Evolutionary conservation across 441 rosid genomes (phyloP).

Genomic region (Erysimum pusillum): DNA sequence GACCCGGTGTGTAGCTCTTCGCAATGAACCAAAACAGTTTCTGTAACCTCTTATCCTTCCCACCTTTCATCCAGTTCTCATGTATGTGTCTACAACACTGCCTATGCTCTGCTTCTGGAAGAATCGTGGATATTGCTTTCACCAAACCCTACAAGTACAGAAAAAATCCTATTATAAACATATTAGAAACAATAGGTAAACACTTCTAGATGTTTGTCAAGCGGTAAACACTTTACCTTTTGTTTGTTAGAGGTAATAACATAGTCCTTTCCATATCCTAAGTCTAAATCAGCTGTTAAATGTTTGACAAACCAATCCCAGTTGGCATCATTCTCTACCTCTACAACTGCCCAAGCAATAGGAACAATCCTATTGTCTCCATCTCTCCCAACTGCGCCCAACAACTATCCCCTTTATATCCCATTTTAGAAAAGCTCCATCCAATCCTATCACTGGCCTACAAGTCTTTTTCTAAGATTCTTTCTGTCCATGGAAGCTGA

Average conservation of each 20-base stretch:
- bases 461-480: neutral
- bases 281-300: too few relatives aligned
- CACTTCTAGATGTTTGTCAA: too few relatives aligned
- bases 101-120: neutral
- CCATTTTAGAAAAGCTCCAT: conserved; percentile 31
- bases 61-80: neutral
- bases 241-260: too few relatives aligned
- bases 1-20: neutral
- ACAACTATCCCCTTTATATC: conserved; percentile 41
- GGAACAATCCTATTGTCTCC: too few relatives aligned
- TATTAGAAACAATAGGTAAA: too few relatives aligned
- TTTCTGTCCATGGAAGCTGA: neutral
- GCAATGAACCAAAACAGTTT: neutral
- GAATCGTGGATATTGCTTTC: neutral
- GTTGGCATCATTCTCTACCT: too few relatives aligned
- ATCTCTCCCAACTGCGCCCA: too few relatives aligned
- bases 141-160: neutral
- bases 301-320: too few relatives aligned
- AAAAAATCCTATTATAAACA: too few relatives aligned
- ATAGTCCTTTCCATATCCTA: too few relatives aligned
- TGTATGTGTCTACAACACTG: neutral
- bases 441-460: neutral
- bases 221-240: too few relatives aligned
- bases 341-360: too few relatives aligned
- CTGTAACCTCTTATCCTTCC: neutral